phyloP scores from a whole-genome alignment of 257 asterid species.

The Jaltomata sinuosa region DNA sequence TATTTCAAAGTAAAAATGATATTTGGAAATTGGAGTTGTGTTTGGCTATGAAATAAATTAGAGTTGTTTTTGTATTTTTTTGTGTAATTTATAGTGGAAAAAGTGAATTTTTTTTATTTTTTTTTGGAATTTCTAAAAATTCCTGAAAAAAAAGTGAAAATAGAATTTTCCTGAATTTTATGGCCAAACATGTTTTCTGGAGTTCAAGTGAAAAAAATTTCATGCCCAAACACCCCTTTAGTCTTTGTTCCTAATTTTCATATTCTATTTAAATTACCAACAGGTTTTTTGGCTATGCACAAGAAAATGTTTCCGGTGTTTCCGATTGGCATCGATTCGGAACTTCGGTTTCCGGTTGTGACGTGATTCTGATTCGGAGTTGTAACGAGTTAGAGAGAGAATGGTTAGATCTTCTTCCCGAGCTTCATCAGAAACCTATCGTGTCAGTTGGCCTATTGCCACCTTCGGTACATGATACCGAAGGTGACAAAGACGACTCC shows the following conservation, averaged over 20 bases:
- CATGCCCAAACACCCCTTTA: no score
- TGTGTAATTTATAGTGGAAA: no score
- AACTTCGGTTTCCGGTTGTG: not conserved
- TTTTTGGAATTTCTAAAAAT: no score
- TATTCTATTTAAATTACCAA: not conserved
- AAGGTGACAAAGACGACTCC: not conserved
- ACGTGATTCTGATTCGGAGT: not conserved
- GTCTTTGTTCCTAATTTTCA: not conserved
- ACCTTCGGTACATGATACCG: not conserved
- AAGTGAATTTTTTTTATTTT: no score
- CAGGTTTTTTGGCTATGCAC: not conserved
- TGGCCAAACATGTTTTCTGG: no score
- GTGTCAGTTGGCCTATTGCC: constrained; percentile 19
- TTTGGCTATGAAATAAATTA: no score
- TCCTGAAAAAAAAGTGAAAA: no score
- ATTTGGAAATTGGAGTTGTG: no score
- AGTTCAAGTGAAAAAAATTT: no score
- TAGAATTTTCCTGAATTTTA: no score
- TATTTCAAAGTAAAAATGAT: no score
- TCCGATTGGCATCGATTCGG: not conserved
- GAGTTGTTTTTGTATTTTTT: no score
- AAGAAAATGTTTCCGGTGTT: not conserved
- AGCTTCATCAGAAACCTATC: constrained; percentile 12
- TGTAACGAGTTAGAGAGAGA: constrained; percentile 13
- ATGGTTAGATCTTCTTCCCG: constrained; percentile 11